phyloP scores from a whole-genome alignment of 73 alveolate genomes.

The Paramecium octaurelia region DNA sequence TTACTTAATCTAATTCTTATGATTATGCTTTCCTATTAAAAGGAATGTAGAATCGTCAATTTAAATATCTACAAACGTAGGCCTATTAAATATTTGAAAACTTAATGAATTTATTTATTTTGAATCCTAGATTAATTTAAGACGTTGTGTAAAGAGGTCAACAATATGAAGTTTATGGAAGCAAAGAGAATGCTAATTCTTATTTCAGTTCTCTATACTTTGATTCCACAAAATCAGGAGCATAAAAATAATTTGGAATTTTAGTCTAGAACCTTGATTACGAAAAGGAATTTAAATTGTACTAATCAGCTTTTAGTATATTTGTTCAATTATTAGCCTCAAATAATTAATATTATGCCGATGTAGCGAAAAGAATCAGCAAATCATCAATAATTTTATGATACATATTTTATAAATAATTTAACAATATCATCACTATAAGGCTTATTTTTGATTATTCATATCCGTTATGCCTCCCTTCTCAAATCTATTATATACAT shows the following conservation, averaged over 20 bases:
- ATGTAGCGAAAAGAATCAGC: not conserved
- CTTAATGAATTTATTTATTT: not conserved
- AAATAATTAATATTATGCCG: not conserved
- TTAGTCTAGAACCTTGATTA: not conserved
- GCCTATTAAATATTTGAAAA: not conserved
- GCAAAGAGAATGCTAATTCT: not conserved
- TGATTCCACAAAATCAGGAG: not conserved
- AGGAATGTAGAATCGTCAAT: not conserved
- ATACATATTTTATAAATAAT: not conserved
- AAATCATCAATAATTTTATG: not conserved
- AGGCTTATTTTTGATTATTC: not conserved
- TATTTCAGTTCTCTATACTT: not conserved
- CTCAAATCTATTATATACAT: constrained; percentile 4
- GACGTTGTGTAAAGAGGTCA: not conserved
- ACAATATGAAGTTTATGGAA: not conserved
- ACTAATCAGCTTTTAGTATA: not conserved
- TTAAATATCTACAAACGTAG: not conserved
- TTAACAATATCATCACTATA: not conserved
- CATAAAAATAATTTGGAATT: not conserved
- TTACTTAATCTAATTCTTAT: not conserved
- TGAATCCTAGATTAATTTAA: not conserved
- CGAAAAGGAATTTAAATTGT: not conserved
- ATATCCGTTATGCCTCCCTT: too few species aligned
- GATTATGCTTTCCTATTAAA: not conserved
- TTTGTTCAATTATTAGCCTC: not conserved